These are phyloP conservation scores for Fusarium papillatum DNA, from an alignment of 2,329 filamentous ascomycete species.

Conservation along the genomic window DNA sequence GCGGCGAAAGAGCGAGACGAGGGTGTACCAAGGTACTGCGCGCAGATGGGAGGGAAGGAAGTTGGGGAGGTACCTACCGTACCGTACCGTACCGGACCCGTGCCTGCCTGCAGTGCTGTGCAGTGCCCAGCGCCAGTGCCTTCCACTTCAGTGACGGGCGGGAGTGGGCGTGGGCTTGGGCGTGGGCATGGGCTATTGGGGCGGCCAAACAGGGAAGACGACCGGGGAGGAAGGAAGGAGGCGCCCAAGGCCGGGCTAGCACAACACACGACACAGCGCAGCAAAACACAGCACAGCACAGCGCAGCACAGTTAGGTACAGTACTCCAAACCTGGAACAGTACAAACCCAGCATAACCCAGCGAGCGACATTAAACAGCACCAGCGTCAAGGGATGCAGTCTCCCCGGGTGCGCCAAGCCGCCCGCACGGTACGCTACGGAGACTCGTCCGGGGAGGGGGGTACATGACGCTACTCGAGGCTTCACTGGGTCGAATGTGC, in stretches of 20 bases:
- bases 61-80: conserved; percentile 18
- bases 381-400: conserved; percentile 30
- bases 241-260: conserved; percentile 26
- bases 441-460: conserved; percentile 26
- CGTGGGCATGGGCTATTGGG: conserved; percentile 8
- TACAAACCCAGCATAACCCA: conserved; percentile 19
- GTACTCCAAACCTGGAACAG: conserved; percentile 30
- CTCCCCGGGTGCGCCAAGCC: conserved; percentile 37
- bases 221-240: conserved; percentile 34
- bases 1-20: conserved; percentile 44
- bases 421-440: conserved; percentile 39
- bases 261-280: conserved; percentile 25
- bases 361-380: conserved; percentile 11
- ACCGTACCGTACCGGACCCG: conserved; percentile 1
- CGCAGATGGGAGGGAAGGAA: conserved; percentile 26
- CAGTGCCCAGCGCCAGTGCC: neutral
- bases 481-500: neutral
- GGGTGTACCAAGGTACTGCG: conserved; percentile 43
- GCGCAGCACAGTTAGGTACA: neutral
- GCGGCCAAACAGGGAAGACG: conserved; percentile 46
- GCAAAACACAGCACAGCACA: conserved; percentile 14
- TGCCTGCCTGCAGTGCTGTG: conserved; percentile 7
- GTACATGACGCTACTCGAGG: conserved; percentile 32
- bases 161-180: conserved; percentile 37
- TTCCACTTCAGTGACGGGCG: conserved; percentile 39